Base-by-base conservation (phyloP, 2,329 filamentous ascomycete species). In the Claviceps paspali region DNA sequence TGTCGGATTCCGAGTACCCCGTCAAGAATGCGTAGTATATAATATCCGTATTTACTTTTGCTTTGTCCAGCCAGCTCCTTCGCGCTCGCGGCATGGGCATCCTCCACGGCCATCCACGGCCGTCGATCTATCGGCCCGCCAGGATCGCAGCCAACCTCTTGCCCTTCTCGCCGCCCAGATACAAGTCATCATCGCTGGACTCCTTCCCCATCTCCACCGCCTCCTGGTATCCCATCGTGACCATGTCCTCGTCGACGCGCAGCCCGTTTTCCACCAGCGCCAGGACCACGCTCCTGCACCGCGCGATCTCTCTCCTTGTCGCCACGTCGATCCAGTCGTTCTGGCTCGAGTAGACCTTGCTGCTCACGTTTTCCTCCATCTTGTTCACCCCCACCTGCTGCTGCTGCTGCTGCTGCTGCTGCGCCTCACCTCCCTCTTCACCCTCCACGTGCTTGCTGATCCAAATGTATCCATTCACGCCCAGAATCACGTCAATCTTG, bases 381-480 rank as follows among this genome's bases (percentile, higher is more conserved):
- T 82, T 73, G 37, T 85, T 93, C 50, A 95, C 83, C 11, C 60
- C 62, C n/a, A 59, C 55, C 61, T 30, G 69, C 62, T 28, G 58
- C 52, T 29, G 28, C 19, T 32, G 69, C 62, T 28, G 58, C 52
- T 29, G 28, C 19, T 32, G 29, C 31, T 33, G 29, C 31, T 33
- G 31, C 31, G 31, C 19, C 9, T 59, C 5, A 60, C 58, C n/a
- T 69, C 67, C 26, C 69, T 8, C 21, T 22, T n/a, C n/a, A n/a
- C n/a, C 70, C 46, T 82, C 77, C 6, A 81, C 63, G 49, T 93
- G 85, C 62, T 84, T 87, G 58, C 79, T 79, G 52, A 96, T 87
- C 82, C 85, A 98, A 41, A 96, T 86, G 55, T 92, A 96, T 1
- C 91, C 91, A 51, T 98, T 98, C 28, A 98, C 91, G 2, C 91